Conservation (phyloP, 179 eudicot species). For the Spergularia azorica region DNA sequence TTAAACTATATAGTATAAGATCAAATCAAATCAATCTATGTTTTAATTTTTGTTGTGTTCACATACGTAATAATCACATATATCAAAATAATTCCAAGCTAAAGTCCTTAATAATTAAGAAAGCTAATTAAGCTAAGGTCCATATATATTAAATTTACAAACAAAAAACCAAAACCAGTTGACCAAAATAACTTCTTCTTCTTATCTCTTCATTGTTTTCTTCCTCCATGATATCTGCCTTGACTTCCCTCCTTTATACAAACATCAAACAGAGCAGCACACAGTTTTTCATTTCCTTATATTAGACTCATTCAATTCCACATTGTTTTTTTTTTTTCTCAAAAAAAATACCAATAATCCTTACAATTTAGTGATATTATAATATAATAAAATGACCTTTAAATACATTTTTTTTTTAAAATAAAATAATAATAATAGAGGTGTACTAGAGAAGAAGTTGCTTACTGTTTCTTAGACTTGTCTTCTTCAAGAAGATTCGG, state of each 20-base stretch:
- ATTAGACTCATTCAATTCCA: no score
- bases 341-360: no score
- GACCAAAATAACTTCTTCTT: conserved; percentile 23
- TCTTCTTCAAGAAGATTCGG: conserved; percentile 15
- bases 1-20: neutral
- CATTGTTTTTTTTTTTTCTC: no score
- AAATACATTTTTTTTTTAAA: no score
- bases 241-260: conserved; percentile 10
- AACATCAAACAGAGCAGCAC: conserved; percentile 23
- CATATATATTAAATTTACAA: conserved; percentile 13
- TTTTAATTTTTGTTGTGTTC: neutral
- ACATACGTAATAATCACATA: no score
- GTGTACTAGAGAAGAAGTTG: neutral
- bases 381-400: neutral
- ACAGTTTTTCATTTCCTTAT: neutral
- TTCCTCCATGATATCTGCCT: conserved; percentile 16
- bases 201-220: neutral
- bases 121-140: neutral
- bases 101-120: conserved; percentile 24
- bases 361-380: no score
- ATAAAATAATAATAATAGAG: neutral
- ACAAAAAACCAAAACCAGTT: conserved; percentile 34
- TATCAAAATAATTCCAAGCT: no score
- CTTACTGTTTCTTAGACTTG: conserved; percentile 57
- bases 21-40: neutral